phyloP scores from a whole-genome alignment of 176 grass and related monocot species.

The Alloteropsis semialata region DNA sequence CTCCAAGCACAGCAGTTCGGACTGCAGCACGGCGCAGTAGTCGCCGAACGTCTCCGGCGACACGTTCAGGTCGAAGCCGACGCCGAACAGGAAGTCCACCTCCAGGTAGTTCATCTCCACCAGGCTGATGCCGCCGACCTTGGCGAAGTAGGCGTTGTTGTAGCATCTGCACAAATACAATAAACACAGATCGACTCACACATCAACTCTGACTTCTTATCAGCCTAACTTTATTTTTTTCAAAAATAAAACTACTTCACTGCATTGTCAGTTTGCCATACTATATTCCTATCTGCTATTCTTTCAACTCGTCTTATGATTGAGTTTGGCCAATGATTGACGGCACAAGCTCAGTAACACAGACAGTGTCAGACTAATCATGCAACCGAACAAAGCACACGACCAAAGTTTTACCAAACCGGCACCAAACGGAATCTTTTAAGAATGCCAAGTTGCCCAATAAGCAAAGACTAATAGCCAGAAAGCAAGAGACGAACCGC shows the following conservation, averaged over 20 bases:
- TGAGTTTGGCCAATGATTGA: slow-evolving; percentile 30
- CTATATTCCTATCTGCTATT: neutral
- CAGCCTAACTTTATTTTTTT: neutral
- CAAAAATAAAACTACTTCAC: neutral
- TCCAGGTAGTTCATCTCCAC: slow-evolving; percentile 70
- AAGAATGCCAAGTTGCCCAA: slow-evolving; percentile 35
- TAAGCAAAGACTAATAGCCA: slow-evolving; percentile 17
- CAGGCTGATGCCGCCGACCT: slow-evolving; percentile 55
- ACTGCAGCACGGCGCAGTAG: slow-evolving; percentile 58
- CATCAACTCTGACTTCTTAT: neutral
- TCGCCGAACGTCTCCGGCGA: slow-evolving; percentile 42
- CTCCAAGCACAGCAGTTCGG: slow-evolving; percentile 34
- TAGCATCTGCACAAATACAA: slow-evolving; percentile 34
- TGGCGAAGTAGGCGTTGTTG: slow-evolving; percentile 61
- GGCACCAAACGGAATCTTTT: slow-evolving; percentile 25
- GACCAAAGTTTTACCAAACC: slow-evolving; percentile 40
- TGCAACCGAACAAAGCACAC: slow-evolving; percentile 23
- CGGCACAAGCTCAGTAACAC: slow-evolving; percentile 4
- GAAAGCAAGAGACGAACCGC: slow-evolving; percentile 10
- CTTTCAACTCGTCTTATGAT: slow-evolving; percentile 16
- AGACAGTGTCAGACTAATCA: neutral
- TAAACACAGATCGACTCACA: neutral
- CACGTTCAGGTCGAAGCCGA: slow-evolving; percentile 57
- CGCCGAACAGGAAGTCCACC: slow-evolving; percentile 54
- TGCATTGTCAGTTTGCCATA: neutral